Conservation (phyloP, 176 grass and related monocot species). For the Cocos nucifera region DNA sequence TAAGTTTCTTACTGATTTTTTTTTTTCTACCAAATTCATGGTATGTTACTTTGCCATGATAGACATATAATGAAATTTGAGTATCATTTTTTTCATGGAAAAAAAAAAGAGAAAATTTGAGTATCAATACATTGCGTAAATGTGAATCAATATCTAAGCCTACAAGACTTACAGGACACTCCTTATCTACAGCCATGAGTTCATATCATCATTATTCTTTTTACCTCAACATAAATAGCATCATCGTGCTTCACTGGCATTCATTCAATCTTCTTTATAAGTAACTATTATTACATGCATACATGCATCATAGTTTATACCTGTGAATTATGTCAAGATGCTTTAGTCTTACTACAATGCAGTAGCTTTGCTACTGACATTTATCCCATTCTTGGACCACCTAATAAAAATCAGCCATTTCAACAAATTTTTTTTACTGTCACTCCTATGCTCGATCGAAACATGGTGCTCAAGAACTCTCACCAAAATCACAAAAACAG, state of each 20-base stretch:
- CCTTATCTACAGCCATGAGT: slow-evolving; percentile 31
- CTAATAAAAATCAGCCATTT: slow-evolving; percentile 1
- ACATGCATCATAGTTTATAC: slow-evolving; percentile 27
- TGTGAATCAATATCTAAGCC: no score
- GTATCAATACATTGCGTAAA: no score
- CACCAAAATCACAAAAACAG: no score
- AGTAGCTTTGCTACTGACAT: slow-evolving; percentile 6
- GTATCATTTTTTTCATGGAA: no score
- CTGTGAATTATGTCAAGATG: slow-evolving; percentile 6
- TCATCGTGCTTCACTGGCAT: slow-evolving; percentile 42
- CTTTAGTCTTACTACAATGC: slow-evolving; percentile 2
- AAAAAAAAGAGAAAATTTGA: slow-evolving; percentile 1
- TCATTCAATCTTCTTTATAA: slow-evolving; percentile 37
- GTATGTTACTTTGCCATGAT: no score
- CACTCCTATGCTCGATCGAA: no score
- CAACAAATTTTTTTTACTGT: no score
- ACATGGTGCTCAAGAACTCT: no score
- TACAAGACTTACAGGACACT: slow-evolving; percentile 36
- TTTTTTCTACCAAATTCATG: no score
- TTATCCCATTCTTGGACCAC: slow-evolving; percentile 12
- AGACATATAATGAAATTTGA: no score
- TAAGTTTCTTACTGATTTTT: no score
- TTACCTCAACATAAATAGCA: slow-evolving; percentile 27
- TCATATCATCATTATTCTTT: slow-evolving; percentile 37
- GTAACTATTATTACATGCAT: slow-evolving; percentile 30